A percentile compares a stretch with the other conserved stretches of the same genome.
These are phyloP conservation scores for Rhynchosporium secalis DNA, from an alignment of 2,329 filamentous ascomycete genomes.

Conservation along the genomic window DNA sequence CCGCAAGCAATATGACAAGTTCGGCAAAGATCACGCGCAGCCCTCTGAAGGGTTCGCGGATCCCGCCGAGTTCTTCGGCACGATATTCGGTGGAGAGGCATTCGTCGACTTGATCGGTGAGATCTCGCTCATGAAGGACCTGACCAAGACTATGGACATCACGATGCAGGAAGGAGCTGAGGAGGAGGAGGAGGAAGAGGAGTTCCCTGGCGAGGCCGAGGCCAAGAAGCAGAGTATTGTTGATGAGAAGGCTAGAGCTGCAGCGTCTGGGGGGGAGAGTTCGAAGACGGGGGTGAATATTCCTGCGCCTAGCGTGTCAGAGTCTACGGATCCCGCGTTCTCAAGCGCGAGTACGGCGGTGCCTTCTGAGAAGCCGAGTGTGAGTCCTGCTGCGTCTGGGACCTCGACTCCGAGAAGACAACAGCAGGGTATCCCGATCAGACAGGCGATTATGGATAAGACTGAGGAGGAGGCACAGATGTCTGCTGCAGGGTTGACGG, in stretches of 20 bases:
- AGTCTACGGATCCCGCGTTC: slow-evolving; percentile 25
- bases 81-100: slow-evolving; percentile 96
- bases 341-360: slow-evolving; percentile 31
- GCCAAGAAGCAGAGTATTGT: slow-evolving; percentile 55
- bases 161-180: slow-evolving; percentile 80
- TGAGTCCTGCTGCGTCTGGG: slow-evolving; percentile 43
- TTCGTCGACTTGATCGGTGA: slow-evolving; percentile 97
- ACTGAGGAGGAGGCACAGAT: slow-evolving; percentile 75
- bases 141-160: slow-evolving; percentile 98
- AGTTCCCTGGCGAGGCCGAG: slow-evolving; percentile 58
- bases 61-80: slow-evolving; percentile 95
- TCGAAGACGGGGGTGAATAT: slow-evolving; percentile 8
- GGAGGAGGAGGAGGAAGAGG: slow-evolving; percentile 52
- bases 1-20: slow-evolving; percentile 92
- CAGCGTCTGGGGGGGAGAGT: slow-evolving; percentile 19
- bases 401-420: slow-evolving; percentile 45
- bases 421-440: slow-evolving; percentile 62
- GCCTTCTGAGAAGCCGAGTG: slow-evolving; percentile 30
- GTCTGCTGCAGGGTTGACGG: slow-evolving; percentile 63
- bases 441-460: slow-evolving; percentile 84
- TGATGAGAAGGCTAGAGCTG: slow-evolving; percentile 36
- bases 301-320: slow-evolving; percentile 30
- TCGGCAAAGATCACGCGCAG: slow-evolving; percentile 91
- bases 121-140: slow-evolving; percentile 97
- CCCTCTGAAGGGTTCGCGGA: slow-evolving; percentile 93